Base-by-base conservation (phyloP, 371 early-diverging fungal genomes). In the Haplosporangium sp. region DNA sequence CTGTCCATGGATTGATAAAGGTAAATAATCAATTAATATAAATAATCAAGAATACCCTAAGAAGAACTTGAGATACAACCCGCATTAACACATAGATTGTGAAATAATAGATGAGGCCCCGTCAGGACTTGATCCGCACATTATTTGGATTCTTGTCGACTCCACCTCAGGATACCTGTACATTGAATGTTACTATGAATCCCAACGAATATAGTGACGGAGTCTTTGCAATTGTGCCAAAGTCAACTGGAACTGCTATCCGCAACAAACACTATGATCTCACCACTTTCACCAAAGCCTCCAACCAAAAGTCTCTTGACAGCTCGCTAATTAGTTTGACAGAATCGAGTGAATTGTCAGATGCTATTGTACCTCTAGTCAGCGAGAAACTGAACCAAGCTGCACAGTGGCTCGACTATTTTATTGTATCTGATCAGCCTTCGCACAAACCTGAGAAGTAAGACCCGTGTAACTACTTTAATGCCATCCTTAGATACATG, bases 1-100 rank as follows among this genome's bases (percentile, higher is more conserved):
- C 74, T 27, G 79, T 79, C 35, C 79, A 79, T 56, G 79, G 79
- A 47, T 38, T 74, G 71, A 79, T 79, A 61, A 79, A 79, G 76
- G 76, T 67, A 67, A 61, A 27, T 27, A 27, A 27, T 27, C 1
- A 27, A 27, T 27, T 53, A 34, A n/a, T 53, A 19, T 56, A 56
- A 15, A 27, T n/a, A 15, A 7, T 7, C 4, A 7, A n/a, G n/a
- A 5, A n/a, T 50, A 6, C 7, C 7, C 50, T n/a, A 19, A 15
- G 11, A n/a, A n/a, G 44, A 34, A 35, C 6, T 38, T 10, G 8
- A 42, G 4, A 27, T 7, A 15, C 42, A 4, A 20, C 42, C n/a
- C 6, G 15, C n/a, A 3, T 50, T 50, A 50, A 50, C 50, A n/a
- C n/a, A 50, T 50, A 15, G 6, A 15, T 19, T n/a, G n/a, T n/a